Conservation (phyloP, 208 protist species). For the Trypanosomatidae sp. region DNA sequence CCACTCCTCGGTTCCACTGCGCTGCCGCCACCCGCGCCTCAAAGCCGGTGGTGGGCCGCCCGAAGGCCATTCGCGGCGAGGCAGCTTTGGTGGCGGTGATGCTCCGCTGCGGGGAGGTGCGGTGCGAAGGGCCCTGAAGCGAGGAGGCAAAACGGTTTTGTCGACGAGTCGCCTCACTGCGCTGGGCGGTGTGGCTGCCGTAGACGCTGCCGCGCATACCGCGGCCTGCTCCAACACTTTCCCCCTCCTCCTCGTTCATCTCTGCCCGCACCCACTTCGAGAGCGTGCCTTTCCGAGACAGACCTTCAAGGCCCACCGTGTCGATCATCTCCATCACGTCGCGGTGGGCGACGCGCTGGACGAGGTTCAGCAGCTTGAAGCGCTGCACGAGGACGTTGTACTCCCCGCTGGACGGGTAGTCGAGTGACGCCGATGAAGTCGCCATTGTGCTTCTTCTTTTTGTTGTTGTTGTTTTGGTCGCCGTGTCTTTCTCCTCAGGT, state of each 20-base stretch:
- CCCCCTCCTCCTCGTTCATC: not conserved
- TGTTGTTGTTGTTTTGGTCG: too few relatives aligned
- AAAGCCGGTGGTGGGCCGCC: constrained; percentile 12
- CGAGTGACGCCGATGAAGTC: too few relatives aligned
- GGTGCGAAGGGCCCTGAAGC: not conserved
- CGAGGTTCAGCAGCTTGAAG: constrained; percentile 86
- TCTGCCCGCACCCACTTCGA: constrained; percentile 4
- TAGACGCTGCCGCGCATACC: not conserved
- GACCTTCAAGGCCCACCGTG: constrained; percentile 68
- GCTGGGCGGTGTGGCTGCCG: too few relatives aligned
- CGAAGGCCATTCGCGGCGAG: constrained; percentile 20
- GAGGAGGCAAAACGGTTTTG: too few relatives aligned
- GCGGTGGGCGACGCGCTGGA: constrained; percentile 79
- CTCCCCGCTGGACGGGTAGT: constrained; percentile 43
- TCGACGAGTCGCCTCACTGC: too few relatives aligned
- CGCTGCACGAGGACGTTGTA: constrained; percentile 76
- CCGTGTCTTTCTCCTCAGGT: too few relatives aligned
- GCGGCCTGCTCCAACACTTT: not conserved
- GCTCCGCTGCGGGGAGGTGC: not conserved
- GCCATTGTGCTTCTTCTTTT: too few relatives aligned
- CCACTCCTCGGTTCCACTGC: constrained; percentile 9
- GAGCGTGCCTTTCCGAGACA: constrained; percentile 57
- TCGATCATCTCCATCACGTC: constrained; percentile 86
- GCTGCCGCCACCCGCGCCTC: constrained; percentile 28
- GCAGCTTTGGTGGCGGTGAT: too few relatives aligned